Evolutionary conservation across 257 asterid species (phyloP), one percentile per base, ranked within the genome.

Genomic region (Solanum chmielewskii): DNA sequence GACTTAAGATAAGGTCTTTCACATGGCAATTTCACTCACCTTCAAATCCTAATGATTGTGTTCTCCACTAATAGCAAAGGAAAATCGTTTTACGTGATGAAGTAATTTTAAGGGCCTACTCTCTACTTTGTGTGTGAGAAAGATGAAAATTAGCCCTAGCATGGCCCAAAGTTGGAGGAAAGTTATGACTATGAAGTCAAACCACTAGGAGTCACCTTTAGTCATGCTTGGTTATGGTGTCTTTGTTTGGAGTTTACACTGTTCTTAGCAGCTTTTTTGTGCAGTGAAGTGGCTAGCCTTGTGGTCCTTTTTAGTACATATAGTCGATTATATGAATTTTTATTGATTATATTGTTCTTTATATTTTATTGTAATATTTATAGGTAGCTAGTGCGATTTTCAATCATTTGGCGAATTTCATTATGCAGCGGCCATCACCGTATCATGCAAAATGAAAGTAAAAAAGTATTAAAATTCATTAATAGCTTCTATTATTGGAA

Each of bases 31-130:
- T 91, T 86, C 87, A 89, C 68, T 87, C 85, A 6, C 39, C 88
- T 92, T 89, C 92, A 89, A 90, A 80, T 84, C 86, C 80, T 87
- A 84, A 94, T 94, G 88, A 94, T 92, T 90, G 81, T 93, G 96
- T 92, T 92, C 71, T 89, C 97, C 97, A 93, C 93, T 89, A 59
- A 37, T 83, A 11, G 64, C 64, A 23, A 60, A 87, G 76, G 84
- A 66, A 81, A 66, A 66, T 86, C 68, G 88, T 83, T 3, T 37
- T 29, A 42, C 66, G 89, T 86, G 66, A 88, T 86, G 21, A 47
- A 37, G 6, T 37, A 37, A 49, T 25, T 73, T 56, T 7, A 47
- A 68, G 85, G 78, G 23, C 87, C 42, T 87, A 47, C 47, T 49
- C 70, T 66, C 74, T 31, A 39, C 45, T 47, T 74, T 84, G 37